Evolutionary conservation across 2,329 filamentous ascomycete species (phyloP), one percentile per base, ranked within the genome.

Genomic region (Fusarium napiforme): DNA sequence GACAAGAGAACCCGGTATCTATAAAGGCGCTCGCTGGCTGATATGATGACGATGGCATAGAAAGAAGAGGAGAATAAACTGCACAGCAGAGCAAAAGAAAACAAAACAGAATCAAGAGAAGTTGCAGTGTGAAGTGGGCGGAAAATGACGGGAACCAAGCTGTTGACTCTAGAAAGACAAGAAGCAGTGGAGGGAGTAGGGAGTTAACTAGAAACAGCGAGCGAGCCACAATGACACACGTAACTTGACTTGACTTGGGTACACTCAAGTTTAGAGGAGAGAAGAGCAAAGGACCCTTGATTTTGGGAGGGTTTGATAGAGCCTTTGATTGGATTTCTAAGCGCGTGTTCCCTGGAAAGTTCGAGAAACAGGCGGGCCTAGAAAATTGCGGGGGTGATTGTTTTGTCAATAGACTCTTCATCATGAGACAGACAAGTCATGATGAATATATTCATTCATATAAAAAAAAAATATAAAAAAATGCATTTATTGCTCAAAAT

Each of bases 251-350:
- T 30, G 30, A 30, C 30, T 30, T 30, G 30, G 30, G 30, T 30
- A 30, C 21, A 32, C 28, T 49, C 32, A 11, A 52, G 32, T 37
- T 50, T 55, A 50, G 56, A 60, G 16, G 43, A n/a, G 40, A 63
- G 36, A 58, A 18, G 43, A 36, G 55, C 40, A 49, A 65, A 60
- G 55, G 55, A 56, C 70, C 64, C 63, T 64, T 59, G 46, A 46
- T 21, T 47, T 40, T 47, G 19, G 37, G 42, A 60, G 42, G 47
- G 34, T 32, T 45, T 47, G 43, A 30, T 52, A 56, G 59, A 45
- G 66, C 39, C 26, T 39, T 49, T 75, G 74, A 75, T 77, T 78
- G 76, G 76, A 78, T 78, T 78, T 78, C 76, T 78, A 78, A 78
- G 76, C 76, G 76, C 76, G 71, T 52, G 49, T 56, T 57, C 47